These are phyloP conservation scores for Blumeria hordei DNA, from an alignment of 2,329 filamentous ascomycete genomes.

Conservation along the genomic window DNA sequence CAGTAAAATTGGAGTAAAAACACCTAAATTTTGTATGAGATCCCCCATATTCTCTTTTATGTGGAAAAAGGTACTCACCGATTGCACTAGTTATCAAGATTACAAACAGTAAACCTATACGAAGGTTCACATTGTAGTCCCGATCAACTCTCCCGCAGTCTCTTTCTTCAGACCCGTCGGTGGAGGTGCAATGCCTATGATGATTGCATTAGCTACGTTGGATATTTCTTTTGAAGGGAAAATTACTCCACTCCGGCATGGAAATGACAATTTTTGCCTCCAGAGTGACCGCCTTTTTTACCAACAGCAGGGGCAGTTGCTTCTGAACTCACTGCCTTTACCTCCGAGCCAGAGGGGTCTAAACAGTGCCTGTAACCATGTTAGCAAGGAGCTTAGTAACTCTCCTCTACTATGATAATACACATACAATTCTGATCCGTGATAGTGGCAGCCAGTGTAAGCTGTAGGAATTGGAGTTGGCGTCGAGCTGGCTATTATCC, in stretches of 20 bases:
- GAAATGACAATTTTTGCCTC: conserved; percentile 38
- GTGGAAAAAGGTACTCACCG: conserved; percentile 18
- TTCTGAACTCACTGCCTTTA: conserved; percentile 22
- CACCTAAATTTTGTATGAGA: conserved; percentile 17
- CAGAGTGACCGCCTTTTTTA: neutral
- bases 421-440: conserved; percentile 30
- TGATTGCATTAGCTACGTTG: conserved; percentile 5
- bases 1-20: conserved; percentile 40
- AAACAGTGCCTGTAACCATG: conserved; percentile 29
- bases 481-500: conserved; percentile 24
- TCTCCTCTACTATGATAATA: neutral
- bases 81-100: conserved; percentile 43
- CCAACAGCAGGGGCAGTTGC: conserved; percentile 8
- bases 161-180: conserved; percentile 4
- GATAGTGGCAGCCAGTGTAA: conserved; percentile 40
- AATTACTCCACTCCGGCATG: conserved; percentile 52
- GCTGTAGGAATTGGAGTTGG: conserved; percentile 30
- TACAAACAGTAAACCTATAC: conserved; percentile 48
- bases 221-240: neutral
- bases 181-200: conserved; percentile 9
- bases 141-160: conserved; percentile 28
- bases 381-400: neutral
- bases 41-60: neutral
- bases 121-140: conserved; percentile 41
- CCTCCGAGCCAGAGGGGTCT: conserved; percentile 32